phyloP scores from a whole-genome alignment of 2,329 filamentous ascomycete genomes.

The Botrytis hyacinthi region DNA sequence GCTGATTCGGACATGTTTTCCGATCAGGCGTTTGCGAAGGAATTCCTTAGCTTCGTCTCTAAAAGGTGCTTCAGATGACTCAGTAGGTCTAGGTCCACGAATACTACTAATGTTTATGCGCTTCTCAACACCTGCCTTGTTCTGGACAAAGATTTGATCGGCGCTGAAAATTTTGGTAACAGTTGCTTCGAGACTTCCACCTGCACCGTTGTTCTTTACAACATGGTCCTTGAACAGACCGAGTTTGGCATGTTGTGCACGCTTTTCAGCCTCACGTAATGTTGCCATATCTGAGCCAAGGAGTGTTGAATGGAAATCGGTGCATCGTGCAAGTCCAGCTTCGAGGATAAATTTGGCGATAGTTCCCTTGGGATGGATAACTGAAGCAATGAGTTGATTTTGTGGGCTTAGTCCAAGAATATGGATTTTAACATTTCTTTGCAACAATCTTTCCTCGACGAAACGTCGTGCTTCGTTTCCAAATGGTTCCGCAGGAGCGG shows the following conservation, averaged over 20 bases:
- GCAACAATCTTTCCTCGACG: conserved; percentile 80
- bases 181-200: conserved; percentile 70
- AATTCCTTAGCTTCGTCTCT: conserved; percentile 95
- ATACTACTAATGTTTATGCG: conserved; percentile 90
- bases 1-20: conserved; percentile 87
- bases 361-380: conserved; percentile 87
- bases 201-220: conserved; percentile 60
- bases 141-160: conserved; percentile 83
- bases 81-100: conserved; percentile 84
- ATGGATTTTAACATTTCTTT: conserved; percentile 78
- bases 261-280: conserved; percentile 82
- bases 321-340: conserved; percentile 86
- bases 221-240: conserved; percentile 82
- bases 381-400: conserved; percentile 81
- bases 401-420: conserved; percentile 87
- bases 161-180: conserved; percentile 85
- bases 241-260: conserved; percentile 72
- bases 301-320: conserved; percentile 92
- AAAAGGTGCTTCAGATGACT: conserved; percentile 85
- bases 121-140: conserved; percentile 82
- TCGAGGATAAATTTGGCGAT: conserved; percentile 89
- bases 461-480: conserved; percentile 87
- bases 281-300: conserved; percentile 84
- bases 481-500: conserved; percentile 81
- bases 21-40: conserved; percentile 87